phyloP scores from a whole-genome alignment of 1,284 basidiomycete genomes.

The Anthracocystis setariae region DNA sequence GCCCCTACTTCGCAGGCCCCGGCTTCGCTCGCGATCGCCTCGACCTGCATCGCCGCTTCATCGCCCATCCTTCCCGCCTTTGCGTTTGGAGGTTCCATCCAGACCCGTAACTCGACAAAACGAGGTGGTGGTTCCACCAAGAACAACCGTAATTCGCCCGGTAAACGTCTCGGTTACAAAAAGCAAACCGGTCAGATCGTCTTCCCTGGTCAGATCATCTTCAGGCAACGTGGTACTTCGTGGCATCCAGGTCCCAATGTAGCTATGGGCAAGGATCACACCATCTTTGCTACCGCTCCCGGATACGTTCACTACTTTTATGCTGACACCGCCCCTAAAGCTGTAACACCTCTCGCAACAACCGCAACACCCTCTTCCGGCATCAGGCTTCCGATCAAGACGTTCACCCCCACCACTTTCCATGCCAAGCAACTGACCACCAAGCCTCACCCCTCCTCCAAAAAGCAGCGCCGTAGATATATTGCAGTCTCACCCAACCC shows the following conservation, averaged over 20 bases:
- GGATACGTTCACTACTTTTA: slow-evolving; percentile 67
- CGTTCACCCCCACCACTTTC: slow-evolving; percentile 25
- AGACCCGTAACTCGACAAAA: slow-evolving; percentile 67
- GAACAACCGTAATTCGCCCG: slow-evolving; percentile 66
- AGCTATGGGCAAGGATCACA: slow-evolving; percentile 65
- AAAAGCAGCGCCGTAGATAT: slow-evolving; percentile 57
- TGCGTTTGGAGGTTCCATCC: slow-evolving; percentile 60
- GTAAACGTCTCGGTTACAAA: slow-evolving; percentile 66
- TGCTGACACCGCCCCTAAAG: slow-evolving; percentile 16
- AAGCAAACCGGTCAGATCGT: slow-evolving; percentile 58
- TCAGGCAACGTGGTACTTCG: slow-evolving; percentile 64
- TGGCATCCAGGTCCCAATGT: slow-evolving; percentile 67
- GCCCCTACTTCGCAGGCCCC: slow-evolving; percentile 25
- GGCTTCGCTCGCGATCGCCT: slow-evolving; percentile 54
- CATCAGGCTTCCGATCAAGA: slow-evolving; percentile 46
- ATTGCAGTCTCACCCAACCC: slow-evolving; percentile 60
- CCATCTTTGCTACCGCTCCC: slow-evolving; percentile 62
- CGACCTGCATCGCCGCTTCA: slow-evolving; percentile 22
- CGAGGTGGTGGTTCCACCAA: slow-evolving; percentile 66
- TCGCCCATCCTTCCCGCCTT: slow-evolving; percentile 50
- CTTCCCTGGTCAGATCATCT: slow-evolving; percentile 63
- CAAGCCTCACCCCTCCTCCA: slow-evolving; percentile 57
- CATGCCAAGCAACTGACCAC: slow-evolving; percentile 39
- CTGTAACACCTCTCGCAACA: slow-evolving; percentile 5
- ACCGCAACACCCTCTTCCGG: slow-evolving; percentile 22